phyloP scores from a whole-genome alignment of 257 asterid species.

The Nicotiana obtusifolia region DNA sequence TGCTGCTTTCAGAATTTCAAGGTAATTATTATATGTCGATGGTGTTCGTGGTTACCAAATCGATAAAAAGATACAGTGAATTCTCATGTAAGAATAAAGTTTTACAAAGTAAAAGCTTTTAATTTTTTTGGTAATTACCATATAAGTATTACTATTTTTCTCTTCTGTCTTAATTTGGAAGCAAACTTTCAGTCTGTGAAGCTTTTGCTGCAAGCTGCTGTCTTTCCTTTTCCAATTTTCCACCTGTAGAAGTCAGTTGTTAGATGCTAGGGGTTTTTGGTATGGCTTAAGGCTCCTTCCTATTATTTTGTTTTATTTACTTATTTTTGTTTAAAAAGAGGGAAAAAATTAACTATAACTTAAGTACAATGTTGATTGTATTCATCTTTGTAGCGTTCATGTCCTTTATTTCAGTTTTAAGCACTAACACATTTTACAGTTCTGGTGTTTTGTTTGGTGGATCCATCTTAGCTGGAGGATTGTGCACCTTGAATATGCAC shows the following conservation, averaged over 20 bases:
- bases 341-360: background rate
- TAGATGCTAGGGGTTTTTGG: background rate
- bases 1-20: too few species aligned
- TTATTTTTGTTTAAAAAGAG: background rate
- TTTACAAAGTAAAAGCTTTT: too few species aligned
- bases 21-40: too few species aligned
- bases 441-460: background rate
- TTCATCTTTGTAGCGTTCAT: background rate
- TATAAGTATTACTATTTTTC: background rate
- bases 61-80: too few species aligned
- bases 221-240: background rate
- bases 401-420: slow-evolving; percentile 2
- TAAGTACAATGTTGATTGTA: background rate
- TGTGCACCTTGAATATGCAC: background rate
- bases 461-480: background rate
- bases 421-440: background rate
- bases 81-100: too few species aligned
- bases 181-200: background rate
- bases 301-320: background rate
- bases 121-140: background rate
- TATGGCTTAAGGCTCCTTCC: background rate
- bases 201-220: background rate
- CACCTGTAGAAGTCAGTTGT: background rate
- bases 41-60: too few species aligned
- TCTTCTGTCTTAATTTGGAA: background rate